Conservation (phyloP, 495 filamentous ascomycete species). For the Aspergillus steynii region DNA sequence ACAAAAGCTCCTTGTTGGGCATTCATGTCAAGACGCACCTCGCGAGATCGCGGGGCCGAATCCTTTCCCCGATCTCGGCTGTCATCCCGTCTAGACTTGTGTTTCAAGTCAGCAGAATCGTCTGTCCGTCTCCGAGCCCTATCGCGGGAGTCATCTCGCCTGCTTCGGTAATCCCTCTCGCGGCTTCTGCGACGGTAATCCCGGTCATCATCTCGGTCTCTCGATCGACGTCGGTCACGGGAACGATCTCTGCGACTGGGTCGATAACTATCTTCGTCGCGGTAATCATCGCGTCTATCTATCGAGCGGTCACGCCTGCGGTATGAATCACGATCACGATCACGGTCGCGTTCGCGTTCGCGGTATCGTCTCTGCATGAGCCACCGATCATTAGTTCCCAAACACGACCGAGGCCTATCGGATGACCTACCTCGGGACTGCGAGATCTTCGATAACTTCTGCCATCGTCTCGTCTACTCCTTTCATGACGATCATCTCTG, state of each 20-base stretch:
- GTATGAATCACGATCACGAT: conserved; percentile 58
- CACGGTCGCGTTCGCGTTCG: conserved; percentile 55
- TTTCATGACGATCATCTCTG: conserved; percentile 74
- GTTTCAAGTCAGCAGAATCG: conserved; percentile 73
- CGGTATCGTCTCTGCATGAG: conserved; percentile 58
- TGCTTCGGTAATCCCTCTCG: conserved; percentile 71
- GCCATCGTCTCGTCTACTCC: conserved; percentile 62
- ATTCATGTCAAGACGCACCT: conserved; percentile 46
- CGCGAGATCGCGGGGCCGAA: conserved; percentile 46
- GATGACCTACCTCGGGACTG: conserved; percentile 66
- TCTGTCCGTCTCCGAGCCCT: conserved; percentile 67
- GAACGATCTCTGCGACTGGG: conserved; percentile 61
- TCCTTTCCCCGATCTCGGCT: conserved; percentile 55
- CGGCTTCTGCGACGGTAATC: conserved; percentile 66
- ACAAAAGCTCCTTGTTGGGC: not conserved
- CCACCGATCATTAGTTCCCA: conserved; percentile 29
- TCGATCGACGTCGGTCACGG: conserved; percentile 60
- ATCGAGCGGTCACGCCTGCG: conserved; percentile 72
- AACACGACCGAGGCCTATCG: not conserved
- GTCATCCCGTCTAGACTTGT: conserved; percentile 69
- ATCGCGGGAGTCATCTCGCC: conserved; percentile 81
- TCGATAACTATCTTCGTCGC: conserved; percentile 69
- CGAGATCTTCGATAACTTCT: conserved; percentile 65
- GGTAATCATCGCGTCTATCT: conserved; percentile 66
- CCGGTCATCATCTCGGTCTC: conserved; percentile 59